Conservation (phyloP, 2,329 filamentous ascomycete genomes). For the Trichoderma lentiforme region DNA sequence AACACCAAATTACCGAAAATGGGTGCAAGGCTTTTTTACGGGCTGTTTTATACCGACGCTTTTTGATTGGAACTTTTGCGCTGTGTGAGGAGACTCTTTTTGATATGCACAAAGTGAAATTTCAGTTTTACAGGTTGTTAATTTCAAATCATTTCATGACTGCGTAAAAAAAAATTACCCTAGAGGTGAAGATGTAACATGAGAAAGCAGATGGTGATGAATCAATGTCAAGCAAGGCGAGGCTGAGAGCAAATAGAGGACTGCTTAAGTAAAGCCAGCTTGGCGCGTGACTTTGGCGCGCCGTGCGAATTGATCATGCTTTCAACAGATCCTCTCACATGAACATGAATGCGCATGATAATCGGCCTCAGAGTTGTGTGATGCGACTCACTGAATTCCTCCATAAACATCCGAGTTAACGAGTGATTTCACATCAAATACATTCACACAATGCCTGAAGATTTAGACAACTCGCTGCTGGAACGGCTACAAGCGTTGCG, state of each 20-base stretch:
- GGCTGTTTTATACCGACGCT: background rate
- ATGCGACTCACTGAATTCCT: background rate
- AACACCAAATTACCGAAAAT: background rate
- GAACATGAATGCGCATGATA: background rate
- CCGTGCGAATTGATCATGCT: background rate
- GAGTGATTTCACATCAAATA: background rate
- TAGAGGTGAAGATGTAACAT: background rate
- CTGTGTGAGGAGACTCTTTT: background rate
- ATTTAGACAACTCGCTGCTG: slow-evolving; percentile 47
- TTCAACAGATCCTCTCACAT: slow-evolving; percentile 1
- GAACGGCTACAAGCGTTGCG: slow-evolving; percentile 53
- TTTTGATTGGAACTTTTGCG: background rate
- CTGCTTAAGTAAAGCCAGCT: slow-evolving; percentile 12
- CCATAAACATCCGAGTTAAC: background rate
- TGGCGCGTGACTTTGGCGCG: slow-evolving; percentile 12
- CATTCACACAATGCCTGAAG: slow-evolving; percentile 30
- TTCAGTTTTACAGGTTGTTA: background rate
- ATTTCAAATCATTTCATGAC: background rate
- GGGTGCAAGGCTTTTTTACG: background rate
- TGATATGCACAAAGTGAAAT: background rate
- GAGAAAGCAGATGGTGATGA: background rate
- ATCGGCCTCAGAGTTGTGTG: background rate
- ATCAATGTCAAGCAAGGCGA: background rate
- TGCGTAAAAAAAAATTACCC: background rate
- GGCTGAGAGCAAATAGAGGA: background rate